Evolutionary conservation across 805 yeast genomes (phyloP), one percentile per base, ranked within the genome.

Genomic region (Ogataea trehaloabstinens): DNA sequence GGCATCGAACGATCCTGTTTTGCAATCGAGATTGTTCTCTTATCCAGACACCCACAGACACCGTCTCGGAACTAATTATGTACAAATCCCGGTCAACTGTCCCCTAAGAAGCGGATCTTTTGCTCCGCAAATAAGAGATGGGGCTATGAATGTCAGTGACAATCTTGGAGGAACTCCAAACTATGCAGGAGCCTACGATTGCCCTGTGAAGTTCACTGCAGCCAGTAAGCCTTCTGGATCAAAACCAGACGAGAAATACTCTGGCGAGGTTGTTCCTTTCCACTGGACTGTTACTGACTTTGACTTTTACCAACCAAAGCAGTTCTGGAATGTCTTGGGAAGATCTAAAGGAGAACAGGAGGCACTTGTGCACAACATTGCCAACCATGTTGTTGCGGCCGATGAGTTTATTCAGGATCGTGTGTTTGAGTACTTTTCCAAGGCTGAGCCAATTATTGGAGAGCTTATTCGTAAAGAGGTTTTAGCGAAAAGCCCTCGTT

Each of bases 51-150:
- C 95, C 20, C 91, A 84, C 59, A 81, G 95, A 63, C 84, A 85
- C 68, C 76, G 95, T 66, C 67, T 85, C 58, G 86, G 86, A 37
- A 71, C 78, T 28, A 85, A 87, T 68, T 87, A 82, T 65, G 73
- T 76, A 34, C 91, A 85, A 65, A 82, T 87, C 41, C 96, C 96
- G n/a, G 89, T 85, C 52, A 87, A 87, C 63, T 84, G 95, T 64
- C 95, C 96, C 41, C 67, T 74, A 45, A 78, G 76, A 19, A 63
- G 74, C 3, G 61, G 61, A 15, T 68, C 72, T 7, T 76, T 74
- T 60, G 74, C 76, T 52, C 95, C 95, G 20, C 81, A 79, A 53
- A 75, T 81, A 52, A 78, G 95, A 68, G 95, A 87, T 60, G 96
- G 96, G 63, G 74, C 80, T 32, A 81, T 82, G 89, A 60, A 60